Base-by-base conservation (phyloP, 805 yeast species). In the Myxozyma neglecta region DNA sequence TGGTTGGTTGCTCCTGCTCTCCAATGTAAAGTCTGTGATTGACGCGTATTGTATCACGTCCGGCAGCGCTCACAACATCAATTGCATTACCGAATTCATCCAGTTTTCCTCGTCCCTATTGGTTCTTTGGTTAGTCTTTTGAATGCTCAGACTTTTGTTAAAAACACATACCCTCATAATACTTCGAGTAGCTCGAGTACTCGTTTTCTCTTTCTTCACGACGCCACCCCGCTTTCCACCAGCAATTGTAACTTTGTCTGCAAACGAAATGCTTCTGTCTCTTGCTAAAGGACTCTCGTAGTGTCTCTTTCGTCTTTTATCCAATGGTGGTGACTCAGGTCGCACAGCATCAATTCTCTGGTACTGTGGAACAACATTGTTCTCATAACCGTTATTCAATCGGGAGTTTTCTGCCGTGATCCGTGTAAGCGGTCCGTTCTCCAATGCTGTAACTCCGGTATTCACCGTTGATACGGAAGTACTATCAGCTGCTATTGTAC, bases 351-450 rank as follows among this genome's bases (percentile, higher is more conserved):
- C 57, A 42, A 57, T 54, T 14, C 55, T 51, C 40, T 61, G 61
- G 36, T 60, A 64, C 32, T 57, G 55, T 8, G 67, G 67, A 4
- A 64, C 46, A 9, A 50, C 71, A 68, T 61, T 84, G 71, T 6
- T 56, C 42, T 64, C 70, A 42, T 57, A 61, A 6, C 68, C 66
- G 0, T 87, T 79, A 20, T 64, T 64, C 37, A 57, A 39, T 8
- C 49, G 49, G 20, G 66, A 61, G 36, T 64, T 64, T 14, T 54
- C 42, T 18, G 59, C 58, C 4, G 67, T 61, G 6, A 64, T 10
- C 36, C 47, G 53, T n/a, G 59, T 29, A 2, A 62, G 46, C 9
- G 59, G 65, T 8, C 45, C 47, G 9, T 29, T 54, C 18, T 36
- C 55, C 4, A 34, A 32, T 18, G 44, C 44, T n/a, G 45, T 18